Percentiles rank a stretch among this genome's conserved stretches.
Conservation (phyloP, 345 rosid species). For the Pistacia atlantica region DNA sequence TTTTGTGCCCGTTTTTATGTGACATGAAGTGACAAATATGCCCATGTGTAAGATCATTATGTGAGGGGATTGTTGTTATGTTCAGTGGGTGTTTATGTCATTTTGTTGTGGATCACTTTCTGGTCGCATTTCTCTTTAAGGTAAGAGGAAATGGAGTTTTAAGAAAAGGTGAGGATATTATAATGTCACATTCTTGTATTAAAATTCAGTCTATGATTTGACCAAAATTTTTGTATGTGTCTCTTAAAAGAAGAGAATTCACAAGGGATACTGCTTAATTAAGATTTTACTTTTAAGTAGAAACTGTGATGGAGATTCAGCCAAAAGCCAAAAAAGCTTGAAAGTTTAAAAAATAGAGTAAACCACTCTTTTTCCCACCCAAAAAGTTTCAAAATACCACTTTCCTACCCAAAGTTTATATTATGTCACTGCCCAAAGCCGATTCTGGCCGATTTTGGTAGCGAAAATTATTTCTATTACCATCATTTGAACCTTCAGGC, state of each 20-base stretch:
- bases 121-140: conserved; percentile 53
- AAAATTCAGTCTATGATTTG: conserved; percentile 10
- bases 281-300: too few relatives aligned
- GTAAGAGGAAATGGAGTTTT: conserved; percentile 47
- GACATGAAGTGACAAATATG: conserved; percentile 28
- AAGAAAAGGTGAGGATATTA: conserved; percentile 41
- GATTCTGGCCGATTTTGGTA: too few relatives aligned
- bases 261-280: neutral
- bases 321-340: too few relatives aligned
- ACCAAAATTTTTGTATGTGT: conserved; percentile 2
- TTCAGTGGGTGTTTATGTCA: conserved; percentile 26
- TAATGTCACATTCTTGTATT: conserved; percentile 25
- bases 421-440: too few relatives aligned
- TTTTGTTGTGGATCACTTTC: conserved; percentile 26
- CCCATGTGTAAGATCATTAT: conserved; percentile 4
- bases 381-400: too few relatives aligned
- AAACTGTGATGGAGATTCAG: too few relatives aligned
- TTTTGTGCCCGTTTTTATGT: conserved; percentile 6
- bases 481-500: too few relatives aligned
- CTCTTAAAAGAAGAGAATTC: neutral
- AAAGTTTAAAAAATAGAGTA: too few relatives aligned
- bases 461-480: too few relatives aligned
- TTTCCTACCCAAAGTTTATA: too few relatives aligned
- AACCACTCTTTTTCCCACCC: too few relatives aligned
- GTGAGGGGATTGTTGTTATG: neutral